These are phyloP conservation scores for Escallonia rubra DNA, from an alignment of 129 eudicot species.

Conservation along the genomic window DNA sequence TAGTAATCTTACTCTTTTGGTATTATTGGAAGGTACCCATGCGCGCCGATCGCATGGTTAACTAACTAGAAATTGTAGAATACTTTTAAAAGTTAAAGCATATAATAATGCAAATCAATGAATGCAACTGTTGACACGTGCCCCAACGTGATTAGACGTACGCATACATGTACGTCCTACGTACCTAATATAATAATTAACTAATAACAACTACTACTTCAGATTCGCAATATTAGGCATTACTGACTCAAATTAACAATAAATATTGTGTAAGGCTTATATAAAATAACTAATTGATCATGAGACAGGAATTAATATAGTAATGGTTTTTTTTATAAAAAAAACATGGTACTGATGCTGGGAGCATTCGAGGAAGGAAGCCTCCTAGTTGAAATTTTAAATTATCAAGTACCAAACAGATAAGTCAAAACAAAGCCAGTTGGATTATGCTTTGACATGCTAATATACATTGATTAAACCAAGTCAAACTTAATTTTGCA, in stretches of 20 bases:
- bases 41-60: no score
- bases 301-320: neutral
- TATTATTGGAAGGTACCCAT: no score
- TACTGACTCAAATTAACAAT: no score
- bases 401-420: neutral
- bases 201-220: no score
- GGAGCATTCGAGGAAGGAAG: neutral
- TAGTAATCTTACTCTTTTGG: no score
- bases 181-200: neutral
- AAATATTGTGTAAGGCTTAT: no score
- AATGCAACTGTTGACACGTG: neutral
- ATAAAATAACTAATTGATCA: neutral
- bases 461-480: no score
- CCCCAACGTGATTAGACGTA: neutral
- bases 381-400: neutral
- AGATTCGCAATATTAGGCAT: no score
- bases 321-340: no score
- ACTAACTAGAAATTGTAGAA: no score
- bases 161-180: neutral
- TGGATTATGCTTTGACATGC: neutral
- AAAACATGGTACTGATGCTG: neutral
- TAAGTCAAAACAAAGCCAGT: constrained; percentile 1
- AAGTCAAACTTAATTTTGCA: neutral
- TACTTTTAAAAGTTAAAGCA: no score
- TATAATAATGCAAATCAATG: no score